These are phyloP conservation scores for Periconia sp. DNA, from an alignment of 2,329 filamentous ascomycete species.

Conservation along the genomic window DNA sequence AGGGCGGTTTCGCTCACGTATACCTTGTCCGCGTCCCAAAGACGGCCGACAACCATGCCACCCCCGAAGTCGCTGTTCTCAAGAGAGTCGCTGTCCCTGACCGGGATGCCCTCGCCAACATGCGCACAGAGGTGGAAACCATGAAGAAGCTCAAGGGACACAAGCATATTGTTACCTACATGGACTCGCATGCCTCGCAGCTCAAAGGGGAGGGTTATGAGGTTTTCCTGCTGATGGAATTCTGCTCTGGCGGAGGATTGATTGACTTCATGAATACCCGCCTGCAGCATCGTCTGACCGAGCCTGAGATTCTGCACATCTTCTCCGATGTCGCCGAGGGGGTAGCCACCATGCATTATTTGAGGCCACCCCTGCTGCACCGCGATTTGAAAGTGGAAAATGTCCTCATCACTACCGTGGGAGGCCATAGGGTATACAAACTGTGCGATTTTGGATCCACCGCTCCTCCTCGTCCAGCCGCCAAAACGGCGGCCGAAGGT, in stretches of 20 bases:
- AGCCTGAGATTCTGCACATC: slow-evolving; percentile 96
- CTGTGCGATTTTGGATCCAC: slow-evolving; percentile 97
- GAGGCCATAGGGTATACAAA: slow-evolving; percentile 78
- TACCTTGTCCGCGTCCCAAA: slow-evolving; percentile 86
- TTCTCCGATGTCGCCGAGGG: slow-evolving; percentile 95
- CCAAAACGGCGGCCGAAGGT: slow-evolving; percentile 84
- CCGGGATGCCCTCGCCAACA: slow-evolving; percentile 89
- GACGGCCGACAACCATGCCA: slow-evolving; percentile 74
- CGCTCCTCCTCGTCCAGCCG: slow-evolving; percentile 79
- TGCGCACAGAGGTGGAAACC: slow-evolving; percentile 98
- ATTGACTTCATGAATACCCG: slow-evolving; percentile 99
- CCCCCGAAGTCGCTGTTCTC: slow-evolving; percentile 79
- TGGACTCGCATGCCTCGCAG: slow-evolving; percentile 97
- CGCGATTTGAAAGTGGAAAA: slow-evolving; percentile 98
- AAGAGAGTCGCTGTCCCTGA: slow-evolving; percentile 97
- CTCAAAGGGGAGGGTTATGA: slow-evolving; percentile 92
- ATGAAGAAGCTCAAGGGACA: slow-evolving; percentile 99
- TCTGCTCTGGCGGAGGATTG: slow-evolving; percentile 87
- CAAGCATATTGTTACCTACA: slow-evolving; percentile 93
- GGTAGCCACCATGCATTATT: slow-evolving; percentile 98
- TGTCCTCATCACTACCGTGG: slow-evolving; percentile 77
- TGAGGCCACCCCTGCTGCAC: slow-evolving; percentile 89
- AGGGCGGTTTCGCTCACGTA: slow-evolving; percentile 97
- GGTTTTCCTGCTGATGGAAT: slow-evolving; percentile 98
- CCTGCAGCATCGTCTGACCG: slow-evolving; percentile 91